phyloP scores from a whole-genome alignment of 768 basidiomycete species.

The Boletus rubroflammeus region DNA sequence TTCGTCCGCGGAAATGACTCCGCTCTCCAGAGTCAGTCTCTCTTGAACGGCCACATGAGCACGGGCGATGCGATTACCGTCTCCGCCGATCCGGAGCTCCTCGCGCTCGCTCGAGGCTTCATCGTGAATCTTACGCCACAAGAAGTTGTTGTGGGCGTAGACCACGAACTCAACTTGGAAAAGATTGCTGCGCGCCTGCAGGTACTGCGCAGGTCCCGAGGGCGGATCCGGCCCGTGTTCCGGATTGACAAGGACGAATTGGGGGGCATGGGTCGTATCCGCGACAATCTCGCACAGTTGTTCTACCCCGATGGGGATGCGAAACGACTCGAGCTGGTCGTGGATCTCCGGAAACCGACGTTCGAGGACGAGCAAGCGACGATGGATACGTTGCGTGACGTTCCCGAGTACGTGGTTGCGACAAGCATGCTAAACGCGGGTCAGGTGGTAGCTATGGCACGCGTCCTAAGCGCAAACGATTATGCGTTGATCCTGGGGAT shows the following conservation, averaged over 20 bases:
- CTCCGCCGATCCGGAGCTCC: constrained; percentile 82
- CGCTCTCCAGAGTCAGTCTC: constrained; percentile 18
- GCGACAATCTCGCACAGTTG: constrained; percentile 85
- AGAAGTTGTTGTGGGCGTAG: constrained; percentile 73
- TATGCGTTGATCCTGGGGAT: constrained; percentile 94
- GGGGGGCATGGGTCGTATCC: constrained; percentile 81
- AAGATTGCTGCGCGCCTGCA: constrained; percentile 42
- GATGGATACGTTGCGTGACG: constrained; percentile 6
- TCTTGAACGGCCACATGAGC: constrained; percentile 77
- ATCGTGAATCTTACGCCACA: constrained; percentile 66
- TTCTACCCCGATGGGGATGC: constrained; percentile 80
- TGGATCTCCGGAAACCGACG: constrained; percentile 68
- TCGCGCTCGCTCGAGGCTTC: constrained; percentile 82
- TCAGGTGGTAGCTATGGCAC: constrained; percentile 68
- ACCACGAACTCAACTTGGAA: constrained; percentile 63
- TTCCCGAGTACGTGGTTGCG: constrained; percentile 31
- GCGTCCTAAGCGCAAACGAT: constrained; percentile 76
- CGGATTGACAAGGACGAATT: constrained; percentile 95
- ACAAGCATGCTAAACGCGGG: constrained; percentile 58
- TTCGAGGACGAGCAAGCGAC: constrained; percentile 45
- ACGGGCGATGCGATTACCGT: constrained; percentile 81
- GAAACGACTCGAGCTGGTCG: constrained; percentile 67
- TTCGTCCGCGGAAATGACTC: constrained; percentile 44
- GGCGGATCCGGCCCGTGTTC: constrained; percentile 44
- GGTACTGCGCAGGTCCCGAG: constrained; percentile 16